Conservation (phyloP, 108 stramenopile genomes). For the Stephanodiscus minutulus region DNA sequence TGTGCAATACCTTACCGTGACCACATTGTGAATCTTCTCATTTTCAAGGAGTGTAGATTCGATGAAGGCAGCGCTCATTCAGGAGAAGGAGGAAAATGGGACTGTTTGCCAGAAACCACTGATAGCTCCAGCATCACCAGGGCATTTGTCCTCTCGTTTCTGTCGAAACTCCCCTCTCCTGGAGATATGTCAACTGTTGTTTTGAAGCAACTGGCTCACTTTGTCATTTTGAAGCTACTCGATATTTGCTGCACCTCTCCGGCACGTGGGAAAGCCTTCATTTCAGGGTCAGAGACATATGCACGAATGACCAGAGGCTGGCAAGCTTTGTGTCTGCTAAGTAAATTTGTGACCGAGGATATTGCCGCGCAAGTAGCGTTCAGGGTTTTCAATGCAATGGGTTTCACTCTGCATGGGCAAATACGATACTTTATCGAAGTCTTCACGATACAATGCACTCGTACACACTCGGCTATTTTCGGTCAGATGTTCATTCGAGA, state of each 20-base stretch:
- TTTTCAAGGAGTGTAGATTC: slow-evolving; percentile 73
- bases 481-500: slow-evolving; percentile 54
- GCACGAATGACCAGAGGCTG: slow-evolving; percentile 69
- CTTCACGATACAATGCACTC: slow-evolving; percentile 77
- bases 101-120: slow-evolving; percentile 36
- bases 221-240: slow-evolving; percentile 61
- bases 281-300: slow-evolving; percentile 73
- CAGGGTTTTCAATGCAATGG: slow-evolving; percentile 57
- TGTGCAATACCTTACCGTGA: slow-evolving; percentile 75
- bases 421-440: slow-evolving; percentile 86
- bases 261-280: slow-evolving; percentile 52
- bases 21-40: slow-evolving; percentile 69
- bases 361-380: slow-evolving; percentile 62
- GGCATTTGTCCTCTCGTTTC: slow-evolving; percentile 70
- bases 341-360: slow-evolving; percentile 66
- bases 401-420: slow-evolving; percentile 68
- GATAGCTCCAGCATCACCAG: slow-evolving; percentile 64
- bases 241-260: slow-evolving; percentile 51
- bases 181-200: slow-evolving; percentile 52
- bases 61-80: slow-evolving; percentile 66
- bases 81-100: slow-evolving; percentile 18
- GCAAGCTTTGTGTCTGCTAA: slow-evolving; percentile 83
- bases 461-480: slow-evolving; percentile 62
- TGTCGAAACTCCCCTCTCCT: slow-evolving; percentile 63
- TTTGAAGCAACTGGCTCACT: slow-evolving; percentile 59